Evolutionary conservation across 2,329 filamentous ascomycete species (phyloP).

Genomic region (Apiospora rasikravindrae): DNA sequence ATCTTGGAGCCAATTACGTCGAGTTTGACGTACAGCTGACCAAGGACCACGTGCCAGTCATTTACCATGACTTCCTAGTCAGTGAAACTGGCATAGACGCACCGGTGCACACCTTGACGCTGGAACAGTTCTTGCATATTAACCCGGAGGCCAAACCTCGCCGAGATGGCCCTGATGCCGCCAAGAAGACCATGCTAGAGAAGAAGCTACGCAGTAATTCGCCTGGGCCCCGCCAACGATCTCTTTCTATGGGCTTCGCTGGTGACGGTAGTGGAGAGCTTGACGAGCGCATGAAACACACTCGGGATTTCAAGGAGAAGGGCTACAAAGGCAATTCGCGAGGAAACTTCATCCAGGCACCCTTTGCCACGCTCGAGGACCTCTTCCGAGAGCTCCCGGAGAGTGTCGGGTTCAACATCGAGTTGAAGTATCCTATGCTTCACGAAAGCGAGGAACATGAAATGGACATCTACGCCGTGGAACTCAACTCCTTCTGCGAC

Average conservation of each 20-base stretch:
- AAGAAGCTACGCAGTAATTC: slow-evolving; percentile 37
- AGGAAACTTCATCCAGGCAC: slow-evolving; percentile 92
- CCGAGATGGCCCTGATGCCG: slow-evolving; percentile 33
- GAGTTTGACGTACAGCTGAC: slow-evolving; percentile 93
- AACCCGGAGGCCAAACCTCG: slow-evolving; percentile 59
- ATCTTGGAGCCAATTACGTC: slow-evolving; percentile 80
- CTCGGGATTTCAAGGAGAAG: slow-evolving; percentile 90
- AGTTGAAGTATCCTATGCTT: slow-evolving; percentile 99
- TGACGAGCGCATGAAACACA: slow-evolving; percentile 94
- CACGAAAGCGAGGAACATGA: slow-evolving; percentile 93
- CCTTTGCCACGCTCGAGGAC: slow-evolving; percentile 93
- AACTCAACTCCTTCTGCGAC: slow-evolving; percentile 96
- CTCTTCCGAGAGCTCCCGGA: slow-evolving; percentile 86
- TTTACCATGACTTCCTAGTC: slow-evolving; percentile 98
- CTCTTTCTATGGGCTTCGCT: slow-evolving; percentile 60
- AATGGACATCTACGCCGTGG: slow-evolving; percentile 95
- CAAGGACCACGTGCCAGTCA: slow-evolving; percentile 98
- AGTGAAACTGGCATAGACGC: slow-evolving; percentile 98
- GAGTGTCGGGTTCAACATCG: slow-evolving; percentile 93
- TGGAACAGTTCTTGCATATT: slow-evolving; percentile 94
- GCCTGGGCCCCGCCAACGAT: slow-evolving; percentile 49
- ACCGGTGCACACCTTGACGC: slow-evolving; percentile 89
- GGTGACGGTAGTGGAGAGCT: slow-evolving; percentile 47
- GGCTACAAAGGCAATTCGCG: slow-evolving; percentile 96
- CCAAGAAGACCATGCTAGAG: slow-evolving; percentile 31